phyloP scores from a whole-genome alignment of 176 grass and related monocot species.

The Raddia guianensis region DNA sequence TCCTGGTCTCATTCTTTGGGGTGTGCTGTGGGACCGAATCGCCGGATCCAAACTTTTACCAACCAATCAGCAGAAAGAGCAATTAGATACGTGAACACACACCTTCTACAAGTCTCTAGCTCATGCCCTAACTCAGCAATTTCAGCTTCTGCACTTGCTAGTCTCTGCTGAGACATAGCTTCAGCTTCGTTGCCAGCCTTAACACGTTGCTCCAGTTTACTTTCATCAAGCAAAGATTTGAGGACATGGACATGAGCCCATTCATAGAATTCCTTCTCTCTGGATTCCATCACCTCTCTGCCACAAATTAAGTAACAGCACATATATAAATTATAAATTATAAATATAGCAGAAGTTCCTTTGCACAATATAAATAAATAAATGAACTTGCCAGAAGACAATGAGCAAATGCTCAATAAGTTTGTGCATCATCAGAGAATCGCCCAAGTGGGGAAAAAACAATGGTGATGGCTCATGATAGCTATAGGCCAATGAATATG shows the following conservation, averaged over 20 bases:
- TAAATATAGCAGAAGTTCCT: conserved; percentile 6
- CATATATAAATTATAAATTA: neutral
- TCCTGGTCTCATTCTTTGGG: too few relatives aligned
- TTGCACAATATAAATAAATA: conserved; percentile 27
- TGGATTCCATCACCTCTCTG: conserved; percentile 78
- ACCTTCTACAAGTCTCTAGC: conserved; percentile 75
- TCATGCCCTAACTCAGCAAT: conserved; percentile 84
- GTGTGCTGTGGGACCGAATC: too few relatives aligned
- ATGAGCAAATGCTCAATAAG: neutral
- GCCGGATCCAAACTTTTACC: neutral
- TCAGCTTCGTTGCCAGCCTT: conserved; percentile 96
- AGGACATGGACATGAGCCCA: conserved; percentile 77
- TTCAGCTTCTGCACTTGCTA: conserved; percentile 86
- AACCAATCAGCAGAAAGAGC: conserved; percentile 22
- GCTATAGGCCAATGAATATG: neutral
- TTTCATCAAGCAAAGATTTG: conserved; percentile 87
- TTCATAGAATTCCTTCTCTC: conserved; percentile 68
- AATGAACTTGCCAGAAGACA: conserved; percentile 2
- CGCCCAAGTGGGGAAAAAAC: neutral
- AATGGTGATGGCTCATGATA: neutral
- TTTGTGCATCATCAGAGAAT: conserved; percentile 14
- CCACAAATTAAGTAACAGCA: conserved; percentile 31
- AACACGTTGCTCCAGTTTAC: conserved; percentile 85
- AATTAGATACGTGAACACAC: conserved; percentile 14
- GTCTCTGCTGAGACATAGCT: conserved; percentile 84